Base-by-base conservation (phyloP, 352 stramenopile species). In the Phytophthora ohioensis region DNA sequence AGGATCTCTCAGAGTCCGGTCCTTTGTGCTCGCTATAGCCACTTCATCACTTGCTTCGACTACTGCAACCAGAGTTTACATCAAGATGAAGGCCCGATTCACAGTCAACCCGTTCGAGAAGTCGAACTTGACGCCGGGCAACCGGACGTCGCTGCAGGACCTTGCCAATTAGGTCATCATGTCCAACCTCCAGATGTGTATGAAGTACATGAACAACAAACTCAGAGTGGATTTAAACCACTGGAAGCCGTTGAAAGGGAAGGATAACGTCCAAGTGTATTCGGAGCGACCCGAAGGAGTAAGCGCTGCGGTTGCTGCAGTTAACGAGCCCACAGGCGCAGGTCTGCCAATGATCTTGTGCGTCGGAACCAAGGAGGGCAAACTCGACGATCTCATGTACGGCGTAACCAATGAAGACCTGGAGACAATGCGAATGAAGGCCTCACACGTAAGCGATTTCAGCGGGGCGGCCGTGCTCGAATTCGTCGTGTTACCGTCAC, bases 371-470 rank as follows among this genome's bases (percentile, higher is more conserved):
- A 71, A 55, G 48, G 46, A 57, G 42, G 66, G 58, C 7, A 69
- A 57, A 8, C 57, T 75, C 6, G 60, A 75, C 4, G 67, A 75
- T 30, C 42, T 75, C 31, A 54, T 75, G 43, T 71, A 67, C 21
- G 60, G 51, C 5, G 49, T 63, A 5, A 47, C 39, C 11, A 64
- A 51, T n/a, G 42, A 64, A 55, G 57, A 55, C 12, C 34, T 64
- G n/a, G 42, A 54, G 45, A 63, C 56, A 3, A 63, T 63, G 32
- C 43, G 57, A 5, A 12, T 61, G 13, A 61, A 61, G 30, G 39
- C 54, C 27, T 61, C 54, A 13, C 52, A 61, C 27, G 54, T 61
- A 3, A 61, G 52, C 41, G 54, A 61, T 10, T 61, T 61, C 54
- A 61, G 54, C 17, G 54, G 39, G 32, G 54, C 54, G 42, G 54